These are phyloP conservation scores for Tephrocybe rancida DNA, from an alignment of 768 basidiomycete genomes.

Conservation along the genomic window DNA sequence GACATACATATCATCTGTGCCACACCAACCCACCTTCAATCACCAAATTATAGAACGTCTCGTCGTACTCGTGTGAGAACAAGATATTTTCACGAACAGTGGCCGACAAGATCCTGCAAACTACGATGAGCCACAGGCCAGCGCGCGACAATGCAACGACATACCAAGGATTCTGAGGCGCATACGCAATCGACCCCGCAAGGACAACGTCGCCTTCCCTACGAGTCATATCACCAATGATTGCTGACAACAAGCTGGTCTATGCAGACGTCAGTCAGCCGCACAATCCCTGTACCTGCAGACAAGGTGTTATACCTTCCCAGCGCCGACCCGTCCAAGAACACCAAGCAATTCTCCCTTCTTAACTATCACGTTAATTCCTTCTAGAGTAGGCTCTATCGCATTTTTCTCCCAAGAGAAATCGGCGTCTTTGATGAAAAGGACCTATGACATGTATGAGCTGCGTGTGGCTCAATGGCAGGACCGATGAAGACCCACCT, in stretches of 20 bases:
- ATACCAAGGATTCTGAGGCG: constrained; percentile 86
- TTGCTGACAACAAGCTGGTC: constrained; percentile 77
- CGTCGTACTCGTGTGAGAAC: constrained; percentile 89
- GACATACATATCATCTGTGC: background rate
- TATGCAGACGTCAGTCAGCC: constrained; percentile 22
- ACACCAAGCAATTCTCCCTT: constrained; percentile 88
- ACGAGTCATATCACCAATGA: constrained; percentile 87
- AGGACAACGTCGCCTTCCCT: constrained; percentile 72
- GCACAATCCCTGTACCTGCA: background rate
- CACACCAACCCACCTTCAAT: constrained; percentile 59
- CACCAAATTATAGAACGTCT: constrained; percentile 79
- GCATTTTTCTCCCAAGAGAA: constrained; percentile 76
- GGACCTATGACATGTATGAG: constrained; percentile 38
- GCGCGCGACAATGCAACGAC: constrained; percentile 9
- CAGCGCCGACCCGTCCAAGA: constrained; percentile 87
- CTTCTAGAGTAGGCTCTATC: constrained; percentile 67
- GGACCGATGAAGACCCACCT: constrained; percentile 36
- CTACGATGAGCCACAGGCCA: background rate
- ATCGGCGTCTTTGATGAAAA: constrained; percentile 74
- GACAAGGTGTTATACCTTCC: constrained; percentile 58
- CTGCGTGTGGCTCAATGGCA: background rate
- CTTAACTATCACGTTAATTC: constrained; percentile 69
- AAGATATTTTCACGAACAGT: constrained; percentile 89
- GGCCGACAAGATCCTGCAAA: constrained; percentile 75
- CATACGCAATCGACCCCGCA: constrained; percentile 77